Conservation (phyloP, 495 filamentous ascomycete genomes). For the Lophiostoma macrostomum region DNA sequence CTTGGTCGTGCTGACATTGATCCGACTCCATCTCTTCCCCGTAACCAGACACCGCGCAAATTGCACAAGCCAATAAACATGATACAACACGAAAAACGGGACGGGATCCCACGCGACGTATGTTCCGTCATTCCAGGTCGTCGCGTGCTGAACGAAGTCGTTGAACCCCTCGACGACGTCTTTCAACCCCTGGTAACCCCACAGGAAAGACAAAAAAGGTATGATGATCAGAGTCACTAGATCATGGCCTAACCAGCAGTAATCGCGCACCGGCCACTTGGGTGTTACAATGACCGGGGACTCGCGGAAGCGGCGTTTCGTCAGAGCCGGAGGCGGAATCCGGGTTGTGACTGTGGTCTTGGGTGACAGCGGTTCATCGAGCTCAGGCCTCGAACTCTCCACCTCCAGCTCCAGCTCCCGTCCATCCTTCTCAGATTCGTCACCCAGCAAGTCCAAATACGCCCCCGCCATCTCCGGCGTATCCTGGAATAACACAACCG, state of each 20-base stretch:
- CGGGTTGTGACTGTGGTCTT: no score
- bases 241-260: slow-evolving; percentile 62
- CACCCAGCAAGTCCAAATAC: slow-evolving; percentile 34
- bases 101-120: slow-evolving; percentile 60
- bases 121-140: slow-evolving; percentile 59
- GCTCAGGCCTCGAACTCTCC: no score
- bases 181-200: slow-evolving; percentile 4
- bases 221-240: slow-evolving; percentile 49
- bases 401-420: no score
- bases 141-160: slow-evolving; percentile 46
- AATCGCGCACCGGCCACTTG: slow-evolving; percentile 28
- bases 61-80: slow-evolving; percentile 58
- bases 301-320: no score
- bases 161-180: slow-evolving; percentile 29
- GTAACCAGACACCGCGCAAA: slow-evolving; percentile 43
- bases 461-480: slow-evolving; percentile 31
- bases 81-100: slow-evolving; percentile 57
- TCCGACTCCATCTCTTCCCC: slow-evolving; percentile 52
- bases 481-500: slow-evolving; percentile 51
- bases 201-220: slow-evolving; percentile 42
- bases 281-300: slow-evolving; percentile 36
- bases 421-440: no score
- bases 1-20: slow-evolving; percentile 60
- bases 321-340: no score
- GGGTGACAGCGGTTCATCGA: no score